Base-by-base conservation (phyloP, 2,329 filamentous ascomycete species). In the Acephala macrosclerotiorum region DNA sequence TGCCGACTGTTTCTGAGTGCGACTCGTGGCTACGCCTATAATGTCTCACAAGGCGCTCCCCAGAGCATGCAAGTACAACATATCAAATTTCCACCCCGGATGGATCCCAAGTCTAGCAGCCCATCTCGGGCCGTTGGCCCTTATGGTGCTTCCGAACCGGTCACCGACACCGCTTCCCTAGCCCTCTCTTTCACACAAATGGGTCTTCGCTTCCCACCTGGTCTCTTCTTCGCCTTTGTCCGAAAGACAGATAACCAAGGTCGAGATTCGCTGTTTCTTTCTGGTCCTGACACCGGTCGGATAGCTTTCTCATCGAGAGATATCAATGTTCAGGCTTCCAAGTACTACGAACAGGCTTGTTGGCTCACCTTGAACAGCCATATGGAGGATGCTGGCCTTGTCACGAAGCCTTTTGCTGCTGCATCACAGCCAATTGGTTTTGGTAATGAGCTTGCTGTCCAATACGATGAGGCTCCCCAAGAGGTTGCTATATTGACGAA, bases 21-120 rank as follows among this genome's bases (percentile, higher is more conserved):
- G 5, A 97, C 94, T 0, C 91, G 91, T 45, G 75, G 74, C 69
- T 91, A 93, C 20, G 87, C 88, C 1, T 89, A 90, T 80, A 86
- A 84, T 77, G 78, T 70, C 78, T 80, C 79, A 78, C 80, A 62
- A 79, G 81, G 63, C 65, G 89, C 92, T 0, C 94, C 96, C 0
- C 94, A 92, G 72, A 97, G 93, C 79, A 97, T 99, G 93, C 94
- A 97, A 78, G 89, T 97, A n/a, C 91, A 96, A 72, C 96, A 97
- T 75, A 93, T 99, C 78, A 96, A 96, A 76, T 97, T 97, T 66
- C 96, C 96, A 1, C 96, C 96, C 0, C 78, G 82, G 45, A 71
- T 65, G 55, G 76, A 64, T 57, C 70, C 67, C 26, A 72, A 63
- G 78, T 68, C 68, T 68, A 68, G 68, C 61, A 68, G 61, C 60